Conservation (phyloP, 305 asterid genomes). For the Fraxinus dipetala region DNA sequence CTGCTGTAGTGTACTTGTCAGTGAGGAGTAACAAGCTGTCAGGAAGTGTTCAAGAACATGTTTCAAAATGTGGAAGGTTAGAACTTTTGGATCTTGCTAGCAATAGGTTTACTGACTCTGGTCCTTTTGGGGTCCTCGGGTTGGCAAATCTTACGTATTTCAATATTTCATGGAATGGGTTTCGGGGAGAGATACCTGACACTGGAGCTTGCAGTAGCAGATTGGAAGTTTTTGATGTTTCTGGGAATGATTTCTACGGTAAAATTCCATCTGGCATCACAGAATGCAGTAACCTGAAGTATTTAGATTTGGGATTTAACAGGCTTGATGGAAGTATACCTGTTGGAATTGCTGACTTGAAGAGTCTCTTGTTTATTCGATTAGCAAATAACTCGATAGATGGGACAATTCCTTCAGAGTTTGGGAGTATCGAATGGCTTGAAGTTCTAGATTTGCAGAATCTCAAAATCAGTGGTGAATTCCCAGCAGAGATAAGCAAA, state of each 20-base stretch:
- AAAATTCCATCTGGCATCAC: constrained; percentile 56
- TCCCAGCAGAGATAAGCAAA: constrained; percentile 62
- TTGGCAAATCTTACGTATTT: constrained; percentile 48
- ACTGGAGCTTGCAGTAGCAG: constrained; percentile 41
- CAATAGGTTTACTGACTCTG: constrained; percentile 53
- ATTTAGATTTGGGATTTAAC: constrained; percentile 73
- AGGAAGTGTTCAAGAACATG: constrained; percentile 54
- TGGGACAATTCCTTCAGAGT: constrained; percentile 62
- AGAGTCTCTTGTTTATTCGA: constrained; percentile 53
- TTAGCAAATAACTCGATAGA: constrained; percentile 60
- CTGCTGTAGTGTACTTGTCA: constrained; percentile 57
- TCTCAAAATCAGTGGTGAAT: constrained; percentile 58
- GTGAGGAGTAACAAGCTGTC: constrained; percentile 69
- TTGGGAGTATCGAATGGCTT: constrained; percentile 77
- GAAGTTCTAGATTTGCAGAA: constrained; percentile 74
- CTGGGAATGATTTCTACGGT: constrained; percentile 62
- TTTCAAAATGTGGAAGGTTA: constrained; percentile 54
- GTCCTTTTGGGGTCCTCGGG: constrained; percentile 57
- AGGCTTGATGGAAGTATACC: constrained; percentile 69
- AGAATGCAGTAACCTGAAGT: constrained; percentile 61
- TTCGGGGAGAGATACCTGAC: constrained; percentile 53
- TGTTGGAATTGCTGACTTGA: constrained; percentile 50
- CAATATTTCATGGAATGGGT: constrained; percentile 63
- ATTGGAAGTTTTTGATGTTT: constrained; percentile 60
- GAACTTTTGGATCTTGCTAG: constrained; percentile 80